Evolutionary conservation across 2,329 filamentous ascomycete genomes (phyloP), one percentile per base, ranked within the genome.

Genomic region (Akanthomyces lecanii): DNA sequence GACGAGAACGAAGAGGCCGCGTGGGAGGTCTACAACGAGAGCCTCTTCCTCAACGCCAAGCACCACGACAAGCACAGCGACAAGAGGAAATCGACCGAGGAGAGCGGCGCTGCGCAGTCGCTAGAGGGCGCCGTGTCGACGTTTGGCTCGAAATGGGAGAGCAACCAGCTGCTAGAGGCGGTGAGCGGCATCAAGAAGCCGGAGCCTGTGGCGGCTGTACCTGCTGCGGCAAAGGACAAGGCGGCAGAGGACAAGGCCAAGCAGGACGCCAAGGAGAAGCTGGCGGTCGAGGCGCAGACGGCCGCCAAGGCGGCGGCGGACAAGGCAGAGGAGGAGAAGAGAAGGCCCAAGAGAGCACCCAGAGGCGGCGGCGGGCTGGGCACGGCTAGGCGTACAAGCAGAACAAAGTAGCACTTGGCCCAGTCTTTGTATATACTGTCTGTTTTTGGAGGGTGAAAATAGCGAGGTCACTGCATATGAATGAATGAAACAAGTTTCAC

Each of bases 1-100:
- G 91, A 96, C 72, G 91, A 96, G 74, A 89, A 95, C 70, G 85
- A 87, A 62, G 82, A 87, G 66, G 84, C 86, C 63, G 88, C 92
- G 4, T 97, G 91, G 85, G 83, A 85, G 36, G 82, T 87, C 38
- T 97, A 92, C 74, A 83, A 88, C 63, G 85, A 89, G 67, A 88
- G 86, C 66, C 83, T 97, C 66, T 88, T 77, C 65, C 69, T 77
- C 12, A 59, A n/a, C 47, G 53, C 54, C 53, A 33, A 52, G 21
- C 36, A 28, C n/a, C 67, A 64, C 6, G 38, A 63, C 6, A 45
- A 8, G 11, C 16, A 11, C 28, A 6, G 48, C 33, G 30, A 44
- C 48, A 57, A 30, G 42, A 61, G 23, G 60, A 55, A 11, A 51
- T 47, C 1, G 42, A 2, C 63, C 48, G 14, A 54, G 40, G 4